Evolutionary conservation across 176 grass and related monocot species (phyloP).

Genomic region (Hsuehochloa calcarea): DNA sequence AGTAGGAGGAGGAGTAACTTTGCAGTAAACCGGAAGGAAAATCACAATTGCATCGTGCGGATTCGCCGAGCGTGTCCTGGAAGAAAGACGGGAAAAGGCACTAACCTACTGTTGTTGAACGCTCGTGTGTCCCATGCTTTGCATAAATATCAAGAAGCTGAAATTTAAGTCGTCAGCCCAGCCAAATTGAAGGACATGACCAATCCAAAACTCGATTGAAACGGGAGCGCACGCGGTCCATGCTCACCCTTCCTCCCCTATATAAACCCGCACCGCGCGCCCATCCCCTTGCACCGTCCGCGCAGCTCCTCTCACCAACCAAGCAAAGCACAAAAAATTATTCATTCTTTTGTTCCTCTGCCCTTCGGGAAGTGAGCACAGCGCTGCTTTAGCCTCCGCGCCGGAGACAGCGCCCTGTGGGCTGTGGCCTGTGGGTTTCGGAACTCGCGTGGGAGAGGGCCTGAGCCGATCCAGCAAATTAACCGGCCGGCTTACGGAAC

Average conservation of each 20-base stretch:
- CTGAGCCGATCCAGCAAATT: neutral
- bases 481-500: neutral
- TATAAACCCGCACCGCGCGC: neutral
- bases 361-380: neutral
- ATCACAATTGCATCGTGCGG: neutral
- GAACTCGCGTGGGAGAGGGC: neutral
- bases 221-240: neutral
- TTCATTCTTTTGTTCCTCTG: neutral
- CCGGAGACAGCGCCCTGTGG: conserved; percentile 34
- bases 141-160: neutral
- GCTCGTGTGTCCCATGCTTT: neutral
- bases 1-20: neutral
- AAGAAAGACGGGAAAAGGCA: neutral
- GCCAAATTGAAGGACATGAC: neutral
- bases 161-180: conserved; percentile 1
- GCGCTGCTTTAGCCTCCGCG: conserved; percentile 25
- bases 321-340: neutral
- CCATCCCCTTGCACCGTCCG: conserved; percentile 9
- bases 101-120: conserved; percentile 17
- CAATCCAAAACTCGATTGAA: neutral
- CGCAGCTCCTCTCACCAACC: conserved; percentile 11
- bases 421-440: neutral
- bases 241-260: neutral
- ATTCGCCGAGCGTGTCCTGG: neutral
- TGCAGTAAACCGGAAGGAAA: neutral